These are phyloP conservation scores for Pseudonitzschia delicatissima DNA, from an alignment of 108 stramenopile genomes.

Conservation along the genomic window DNA sequence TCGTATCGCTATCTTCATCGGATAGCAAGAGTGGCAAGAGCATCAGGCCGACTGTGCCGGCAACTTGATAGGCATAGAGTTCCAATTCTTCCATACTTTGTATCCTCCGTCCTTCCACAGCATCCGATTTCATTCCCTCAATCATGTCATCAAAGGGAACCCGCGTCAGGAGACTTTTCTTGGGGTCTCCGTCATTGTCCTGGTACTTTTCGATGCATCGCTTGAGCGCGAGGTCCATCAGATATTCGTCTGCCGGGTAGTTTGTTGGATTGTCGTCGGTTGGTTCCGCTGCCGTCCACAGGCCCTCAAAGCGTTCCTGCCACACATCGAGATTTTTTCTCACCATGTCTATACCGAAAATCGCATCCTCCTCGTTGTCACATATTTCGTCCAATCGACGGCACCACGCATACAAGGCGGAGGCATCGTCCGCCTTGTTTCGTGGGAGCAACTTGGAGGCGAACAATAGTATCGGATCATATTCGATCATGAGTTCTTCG, in stretches of 20 bases:
- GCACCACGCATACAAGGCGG: constrained; percentile 31
- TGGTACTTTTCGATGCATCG: constrained; percentile 1
- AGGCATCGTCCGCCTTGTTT: constrained; percentile 2
- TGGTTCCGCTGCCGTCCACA: neutral
- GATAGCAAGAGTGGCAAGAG: constrained; percentile 14
- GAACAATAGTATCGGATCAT: constrained; percentile 25
- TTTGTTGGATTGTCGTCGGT: neutral
- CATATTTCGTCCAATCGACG: constrained; percentile 26
- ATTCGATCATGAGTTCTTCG: constrained; percentile 11
- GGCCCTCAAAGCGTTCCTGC: neutral
- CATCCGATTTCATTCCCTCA: constrained; percentile 22
- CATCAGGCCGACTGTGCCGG: constrained; percentile 32
- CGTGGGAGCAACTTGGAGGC: neutral
- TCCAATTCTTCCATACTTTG: constrained; percentile 26
- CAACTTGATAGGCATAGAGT: constrained; percentile 31
- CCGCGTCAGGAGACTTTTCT: neutral
- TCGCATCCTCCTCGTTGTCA: neutral
- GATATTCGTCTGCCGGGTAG: neutral
- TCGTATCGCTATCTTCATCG: neutral
- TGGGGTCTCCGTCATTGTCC: neutral
- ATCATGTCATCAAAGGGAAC: constrained; percentile 30
- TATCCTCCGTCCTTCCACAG: constrained; percentile 16
- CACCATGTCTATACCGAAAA: neutral
- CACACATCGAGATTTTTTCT: neutral
- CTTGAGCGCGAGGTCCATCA: constrained; percentile 8